These are phyloP conservation scores for Helotiales sp. DNA, from an alignment of 2,329 filamentous ascomycete species.

Conservation along the genomic window DNA sequence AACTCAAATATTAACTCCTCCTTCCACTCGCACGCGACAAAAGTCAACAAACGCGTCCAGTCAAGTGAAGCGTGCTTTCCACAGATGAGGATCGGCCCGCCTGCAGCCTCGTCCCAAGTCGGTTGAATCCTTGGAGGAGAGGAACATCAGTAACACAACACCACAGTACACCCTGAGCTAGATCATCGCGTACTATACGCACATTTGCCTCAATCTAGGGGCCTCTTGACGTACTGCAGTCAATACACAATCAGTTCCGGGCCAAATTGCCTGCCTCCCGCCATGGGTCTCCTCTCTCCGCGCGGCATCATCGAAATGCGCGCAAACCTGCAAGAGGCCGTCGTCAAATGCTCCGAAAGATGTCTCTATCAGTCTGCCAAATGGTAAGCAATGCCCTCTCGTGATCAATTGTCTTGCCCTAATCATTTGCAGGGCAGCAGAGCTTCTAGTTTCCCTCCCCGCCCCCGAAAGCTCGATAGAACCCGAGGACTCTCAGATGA, in stretches of 20 bases:
- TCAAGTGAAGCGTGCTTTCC: neutral
- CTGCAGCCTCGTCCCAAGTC: slow-evolving; percentile 16
- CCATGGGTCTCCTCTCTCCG: slow-evolving; percentile 36
- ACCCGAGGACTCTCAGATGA: slow-evolving; percentile 64
- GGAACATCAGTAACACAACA: too few relatives aligned
- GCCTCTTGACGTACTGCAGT: too few relatives aligned
- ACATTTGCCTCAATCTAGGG: too few relatives aligned
- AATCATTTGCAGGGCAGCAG: slow-evolving; percentile 74
- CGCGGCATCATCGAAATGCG: slow-evolving; percentile 57
- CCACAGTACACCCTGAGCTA: neutral
- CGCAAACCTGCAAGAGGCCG: slow-evolving; percentile 79
- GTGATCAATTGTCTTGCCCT: slow-evolving; percentile 20
- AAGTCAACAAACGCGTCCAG: slow-evolving; percentile 17
- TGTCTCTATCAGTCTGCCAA: slow-evolving; percentile 96
- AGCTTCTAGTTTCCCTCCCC: slow-evolving; percentile 85
- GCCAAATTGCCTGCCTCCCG: neutral
- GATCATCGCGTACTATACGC: too few relatives aligned
- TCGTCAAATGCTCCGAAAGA: slow-evolving; percentile 89
- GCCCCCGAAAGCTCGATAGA: slow-evolving; percentile 54
- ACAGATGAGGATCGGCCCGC: neutral
- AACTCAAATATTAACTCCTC: neutral
- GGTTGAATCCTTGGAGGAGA: too few relatives aligned
- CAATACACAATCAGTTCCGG: neutral
- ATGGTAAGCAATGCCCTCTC: slow-evolving; percentile 63
- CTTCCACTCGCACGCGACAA: neutral